Evolutionary conservation across 495 filamentous ascomycete genomes (phyloP), one percentile per base, ranked within the genome.

Genomic region (Xylaria intraflava): DNA sequence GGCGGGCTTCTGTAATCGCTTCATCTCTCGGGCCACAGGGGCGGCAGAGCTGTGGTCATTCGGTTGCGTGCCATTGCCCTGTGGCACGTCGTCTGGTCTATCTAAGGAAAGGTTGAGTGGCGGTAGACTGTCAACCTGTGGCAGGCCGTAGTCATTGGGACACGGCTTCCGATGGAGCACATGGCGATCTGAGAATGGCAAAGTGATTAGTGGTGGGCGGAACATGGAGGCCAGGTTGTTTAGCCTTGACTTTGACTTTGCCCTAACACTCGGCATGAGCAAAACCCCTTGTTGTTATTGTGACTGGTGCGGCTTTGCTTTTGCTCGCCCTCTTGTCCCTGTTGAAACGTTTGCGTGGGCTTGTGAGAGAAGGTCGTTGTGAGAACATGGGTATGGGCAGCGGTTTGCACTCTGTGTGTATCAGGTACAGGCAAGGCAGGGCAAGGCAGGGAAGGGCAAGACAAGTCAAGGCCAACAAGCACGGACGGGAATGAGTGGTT

Each of bases 201-300:
- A 38, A 31, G 30, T 57, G 40, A 60, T 67, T 51, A 67, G 65
- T 56, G 65, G 63, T 14, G 65, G 65, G 31, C 29, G 45, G 7
- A 65, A 61, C 49, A 62, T 61, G 20, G 62, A 57, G 31, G 65
- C 65, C 55, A 61, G 49, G 46, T 57, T 62, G 36, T 60, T 55
- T 6, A 67, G 50, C 51, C 60, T 59, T 39, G 62, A 59, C 51
- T 57, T 59, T 39, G 62, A 59, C 22, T 46, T 65, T 40, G 51
- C 16, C 40, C 41, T 61, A 26, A 8, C 39, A 16, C 23, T 31
- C 42, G 42, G 31, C 42, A 53, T 40, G 31, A 17, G 39, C 20
- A 17, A 23, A 10, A 27, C 26, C 52, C 42, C 24, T n/a, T 17
- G 29, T n/a, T 23, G 43, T 16, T 23, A 22, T 33, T 33, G 23